Base-by-base conservation (phyloP, 768 basidiomycete species). In the Pulveroboletus sp. region DNA sequence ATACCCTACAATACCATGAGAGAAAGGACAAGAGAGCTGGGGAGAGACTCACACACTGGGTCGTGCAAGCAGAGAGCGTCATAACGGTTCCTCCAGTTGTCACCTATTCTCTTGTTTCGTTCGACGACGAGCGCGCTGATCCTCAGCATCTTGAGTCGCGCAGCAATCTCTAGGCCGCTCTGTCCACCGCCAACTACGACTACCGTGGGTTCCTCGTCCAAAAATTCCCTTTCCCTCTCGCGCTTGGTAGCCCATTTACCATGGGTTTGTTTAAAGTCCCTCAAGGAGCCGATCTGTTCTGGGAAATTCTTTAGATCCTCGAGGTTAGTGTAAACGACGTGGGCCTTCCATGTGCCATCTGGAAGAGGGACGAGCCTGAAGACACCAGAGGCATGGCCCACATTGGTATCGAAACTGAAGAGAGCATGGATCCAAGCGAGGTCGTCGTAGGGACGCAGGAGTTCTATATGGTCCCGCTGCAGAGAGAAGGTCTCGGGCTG, bases 161-260 rank as follows among this genome's bases (percentile, higher is more conserved):
- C 83, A 0, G 81, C 81, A 18, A 80, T 56, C 8, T 76, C 77
- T 32, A 82, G 58, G 3, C 83, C 83, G 41, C 73, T 71, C 46
- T 83, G 81, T 5, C 80, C 76, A 11, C 68, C 76, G 2, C 77
- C 75, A 27, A 76, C 67, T 30, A 84, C 66, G 49, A 85, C 54
- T 3, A 83, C 83, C 6, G 68, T 62, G 0, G 82, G 82, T 24
- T 79, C 73, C 15, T 64, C 62, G 26, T 76, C 74, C 9, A 65
- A 3, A 36, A 59, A 68, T 36, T 68, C 62, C 11, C 36, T 57
- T 48, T 67, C 61, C 39, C 58, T 51, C 39, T 57, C 61, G 26
- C 66, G 65, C 26, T 56, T 66, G 15, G 39, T 46, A n/a, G 55
- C 62, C 64, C 67, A 70, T 49, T 62, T 62, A n/a, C 66, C 65